A percentile compares a stretch with the other conserved stretches of the same genome.
phyloP scores from a whole-genome alignment of 176 grass and related monocot species.

The Tillandsia leiboldiana region DNA sequence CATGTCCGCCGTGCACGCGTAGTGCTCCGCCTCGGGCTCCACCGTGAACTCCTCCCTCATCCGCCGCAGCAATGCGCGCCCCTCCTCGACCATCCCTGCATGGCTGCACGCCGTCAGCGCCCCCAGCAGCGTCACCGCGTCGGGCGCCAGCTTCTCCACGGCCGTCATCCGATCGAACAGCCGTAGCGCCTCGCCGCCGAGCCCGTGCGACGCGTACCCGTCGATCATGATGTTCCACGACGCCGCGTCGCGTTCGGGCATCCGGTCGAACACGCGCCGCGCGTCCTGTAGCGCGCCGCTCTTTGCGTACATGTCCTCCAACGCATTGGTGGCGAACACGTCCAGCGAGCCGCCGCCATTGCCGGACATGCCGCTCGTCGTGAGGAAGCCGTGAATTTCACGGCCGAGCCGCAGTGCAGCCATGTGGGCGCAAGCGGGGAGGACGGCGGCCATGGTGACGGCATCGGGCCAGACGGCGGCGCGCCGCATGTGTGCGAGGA shows the following conservation, averaged over 20 bases:
- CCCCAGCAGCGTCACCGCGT: constrained; percentile 42
- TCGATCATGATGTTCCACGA: constrained; percentile 81
- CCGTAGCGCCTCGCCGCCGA: constrained; percentile 32
- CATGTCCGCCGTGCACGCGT: constrained; percentile 41
- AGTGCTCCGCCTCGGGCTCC: constrained; percentile 48
- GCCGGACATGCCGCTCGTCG: constrained; percentile 31
- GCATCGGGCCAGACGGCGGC: constrained; percentile 16
- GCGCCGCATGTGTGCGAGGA: constrained; percentile 37
- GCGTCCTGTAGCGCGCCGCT: constrained; percentile 44
- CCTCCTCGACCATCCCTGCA: constrained; percentile 45
- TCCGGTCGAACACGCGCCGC: constrained; percentile 32
- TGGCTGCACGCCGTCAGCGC: constrained; percentile 50
- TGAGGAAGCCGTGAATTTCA: constrained; percentile 40
- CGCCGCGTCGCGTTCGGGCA: constrained; percentile 25
- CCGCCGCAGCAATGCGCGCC: constrained; percentile 21
- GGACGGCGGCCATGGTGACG: constrained; percentile 40
- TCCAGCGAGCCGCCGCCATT: constrained; percentile 1
- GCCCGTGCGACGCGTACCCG: constrained; percentile 49
- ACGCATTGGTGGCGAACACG: constrained; percentile 38
- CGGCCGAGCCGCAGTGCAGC: constrained; percentile 39
- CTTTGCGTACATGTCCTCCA: constrained; percentile 57
- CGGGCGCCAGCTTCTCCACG: constrained; percentile 27
- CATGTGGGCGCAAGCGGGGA: constrained; percentile 42
- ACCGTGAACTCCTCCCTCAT: constrained; percentile 46
- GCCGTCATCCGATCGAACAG: constrained; percentile 39